Evolutionary conservation across 306 rosid genomes (phyloP).

Genomic region (Neltuma alba): DNA sequence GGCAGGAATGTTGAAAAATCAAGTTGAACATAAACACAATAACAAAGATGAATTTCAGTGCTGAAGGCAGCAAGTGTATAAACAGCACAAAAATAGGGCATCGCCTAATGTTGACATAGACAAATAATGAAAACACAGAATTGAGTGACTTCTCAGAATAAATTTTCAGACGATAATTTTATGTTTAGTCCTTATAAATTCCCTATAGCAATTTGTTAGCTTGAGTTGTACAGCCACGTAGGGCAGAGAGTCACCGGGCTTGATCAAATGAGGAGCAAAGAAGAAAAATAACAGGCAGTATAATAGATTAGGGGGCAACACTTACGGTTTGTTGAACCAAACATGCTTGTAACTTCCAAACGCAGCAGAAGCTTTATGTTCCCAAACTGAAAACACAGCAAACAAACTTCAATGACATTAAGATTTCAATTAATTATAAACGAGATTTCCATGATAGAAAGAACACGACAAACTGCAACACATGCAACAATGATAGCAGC

Average conservation of each 20-base stretch:
- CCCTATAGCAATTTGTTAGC: not conserved
- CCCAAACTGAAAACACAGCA: slow-evolving; percentile 32
- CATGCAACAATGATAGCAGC: not conserved
- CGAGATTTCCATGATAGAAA: not conserved
- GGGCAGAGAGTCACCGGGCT: not conserved
- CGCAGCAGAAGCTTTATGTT: slow-evolving; percentile 4
- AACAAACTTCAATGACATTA: slow-evolving; percentile 16
- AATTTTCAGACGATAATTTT: not conserved
- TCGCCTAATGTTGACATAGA: not conserved
- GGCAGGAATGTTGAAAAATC: not conserved
- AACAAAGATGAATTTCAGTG: slow-evolving; percentile 4
- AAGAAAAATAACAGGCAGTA: not conserved
- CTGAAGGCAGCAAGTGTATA: not conserved
- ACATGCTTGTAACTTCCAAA: slow-evolving; percentile 53
- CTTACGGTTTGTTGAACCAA: slow-evolving; percentile 85
- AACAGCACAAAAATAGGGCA: not conserved
- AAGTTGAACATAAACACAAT: not conserved
- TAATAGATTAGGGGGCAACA: not conserved
- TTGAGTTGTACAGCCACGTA: not conserved
- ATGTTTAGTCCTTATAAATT: not conserved
- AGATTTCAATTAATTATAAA: not conserved
- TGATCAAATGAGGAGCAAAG: not conserved
- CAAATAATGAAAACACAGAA: not conserved
- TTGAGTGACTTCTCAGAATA: not conserved
- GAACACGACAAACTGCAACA: not conserved